Evolutionary conservation across 176 grass and related monocot genomes (phyloP).

Genomic region (Puccinellia tenuiflora): DNA sequence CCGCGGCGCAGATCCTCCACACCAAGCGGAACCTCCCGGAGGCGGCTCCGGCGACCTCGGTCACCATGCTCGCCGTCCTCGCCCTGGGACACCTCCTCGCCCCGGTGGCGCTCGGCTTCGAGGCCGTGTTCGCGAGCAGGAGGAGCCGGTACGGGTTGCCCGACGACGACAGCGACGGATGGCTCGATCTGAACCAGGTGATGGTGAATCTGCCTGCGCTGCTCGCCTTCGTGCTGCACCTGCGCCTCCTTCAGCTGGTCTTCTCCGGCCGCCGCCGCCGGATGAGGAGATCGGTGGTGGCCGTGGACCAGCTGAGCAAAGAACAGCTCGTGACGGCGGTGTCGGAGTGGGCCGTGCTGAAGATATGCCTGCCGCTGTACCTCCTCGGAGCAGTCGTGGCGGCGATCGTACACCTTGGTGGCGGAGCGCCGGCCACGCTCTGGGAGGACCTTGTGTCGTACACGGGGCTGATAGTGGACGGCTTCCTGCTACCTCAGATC

Average conservation of each 20-base stretch:
- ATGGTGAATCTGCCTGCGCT: background rate
- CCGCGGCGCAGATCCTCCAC: slow-evolving; percentile 37
- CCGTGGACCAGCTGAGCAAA: no score
- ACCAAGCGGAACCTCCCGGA: background rate
- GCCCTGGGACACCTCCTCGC: no score
- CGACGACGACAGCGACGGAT: background rate
- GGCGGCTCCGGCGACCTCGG: background rate
- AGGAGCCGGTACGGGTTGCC: background rate
- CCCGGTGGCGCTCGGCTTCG: background rate
- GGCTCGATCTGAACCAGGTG: slow-evolving; percentile 30
- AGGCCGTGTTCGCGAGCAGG: background rate
- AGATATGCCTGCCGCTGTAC: background rate
- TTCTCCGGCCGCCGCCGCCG: no score
- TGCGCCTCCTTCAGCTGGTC: background rate
- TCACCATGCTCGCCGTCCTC: background rate
- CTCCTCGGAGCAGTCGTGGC: background rate
- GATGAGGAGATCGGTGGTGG: no score
- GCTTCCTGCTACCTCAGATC: background rate
- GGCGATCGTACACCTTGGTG: background rate
- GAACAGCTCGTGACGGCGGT: no score
- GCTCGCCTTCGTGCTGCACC: background rate
- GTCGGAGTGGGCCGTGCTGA: no score
- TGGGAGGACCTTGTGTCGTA: slow-evolving; percentile 39
- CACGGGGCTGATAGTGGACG: background rate
- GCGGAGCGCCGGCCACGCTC: background rate